Conservation (phyloP, 352 stramenopile genomes). For the Globisporangium irregulare region DNA sequence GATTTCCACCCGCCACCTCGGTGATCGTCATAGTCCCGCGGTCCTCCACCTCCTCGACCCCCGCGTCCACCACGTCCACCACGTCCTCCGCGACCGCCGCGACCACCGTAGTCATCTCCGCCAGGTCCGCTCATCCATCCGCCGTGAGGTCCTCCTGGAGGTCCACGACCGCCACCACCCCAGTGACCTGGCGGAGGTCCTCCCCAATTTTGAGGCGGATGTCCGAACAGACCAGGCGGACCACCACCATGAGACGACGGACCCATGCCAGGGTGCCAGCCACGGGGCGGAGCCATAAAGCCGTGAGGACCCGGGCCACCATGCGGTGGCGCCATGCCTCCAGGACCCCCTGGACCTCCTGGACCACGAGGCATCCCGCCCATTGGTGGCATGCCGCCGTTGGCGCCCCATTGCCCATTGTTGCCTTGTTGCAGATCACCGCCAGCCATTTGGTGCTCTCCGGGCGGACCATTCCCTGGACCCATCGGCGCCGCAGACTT, state of each 20-base stretch:
- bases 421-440: slow-evolving; percentile 14
- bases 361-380: slow-evolving; percentile 20
- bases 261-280: slow-evolving; percentile 72
- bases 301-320: slow-evolving; percentile 24
- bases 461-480: slow-evolving; percentile 7
- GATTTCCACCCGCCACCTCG: slow-evolving; percentile 34
- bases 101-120: slow-evolving; percentile 19
- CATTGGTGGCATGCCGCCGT: slow-evolving; percentile 17
- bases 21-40: slow-evolving; percentile 43
- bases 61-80: slow-evolving; percentile 28
- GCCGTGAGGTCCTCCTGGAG: slow-evolving; percentile 22
- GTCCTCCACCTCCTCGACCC: slow-evolving; percentile 14
- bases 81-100: slow-evolving; percentile 30
- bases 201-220: slow-evolving; percentile 37
- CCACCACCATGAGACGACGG: slow-evolving; percentile 28
- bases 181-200: slow-evolving; percentile 41
- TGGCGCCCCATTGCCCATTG: slow-evolving; percentile 17
- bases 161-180: slow-evolving; percentile 39
- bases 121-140: slow-evolving; percentile 55
- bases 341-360: slow-evolving; percentile 21
- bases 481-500: slow-evolving; percentile 8
- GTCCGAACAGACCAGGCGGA: slow-evolving; percentile 26
- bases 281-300: slow-evolving; percentile 61
- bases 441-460: neutral
- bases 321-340: slow-evolving; percentile 14